A percentile compares a stretch with the other conserved stretches of the same genome.
These are phyloP conservation scores for Henningerozyma blattae DNA, from an alignment of 805 yeast species.

Conservation along the genomic window DNA sequence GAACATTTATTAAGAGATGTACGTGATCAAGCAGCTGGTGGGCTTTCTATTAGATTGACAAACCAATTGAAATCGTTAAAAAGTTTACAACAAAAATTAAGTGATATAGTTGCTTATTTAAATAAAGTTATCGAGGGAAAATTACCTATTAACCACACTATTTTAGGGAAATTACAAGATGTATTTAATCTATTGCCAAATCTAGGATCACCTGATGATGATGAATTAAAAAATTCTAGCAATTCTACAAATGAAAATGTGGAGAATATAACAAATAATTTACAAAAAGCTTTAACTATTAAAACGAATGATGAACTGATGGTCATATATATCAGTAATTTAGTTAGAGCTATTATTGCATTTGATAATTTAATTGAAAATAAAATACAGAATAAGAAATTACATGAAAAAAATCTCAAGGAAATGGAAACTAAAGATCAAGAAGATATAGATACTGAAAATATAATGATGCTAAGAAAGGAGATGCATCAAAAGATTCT, in stretches of 20 bases:
- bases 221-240: slow-evolving; percentile 15
- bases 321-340: slow-evolving; percentile 80
- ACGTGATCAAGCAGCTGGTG: slow-evolving; percentile 94
- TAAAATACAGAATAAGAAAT: slow-evolving; percentile 69
- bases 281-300: slow-evolving; percentile 72
- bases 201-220: slow-evolving; percentile 32
- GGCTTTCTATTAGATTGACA: slow-evolving; percentile 74
- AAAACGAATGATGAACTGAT: slow-evolving; percentile 94
- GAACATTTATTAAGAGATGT: slow-evolving; percentile 91
- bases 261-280: slow-evolving; percentile 32
- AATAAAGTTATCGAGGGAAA: slow-evolving; percentile 57
- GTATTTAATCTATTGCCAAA: slow-evolving; percentile 90
- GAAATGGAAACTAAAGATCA: slow-evolving; percentile 28
- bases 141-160: slow-evolving; percentile 81
- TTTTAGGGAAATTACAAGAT: slow-evolving; percentile 86
- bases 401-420: slow-evolving; percentile 24
- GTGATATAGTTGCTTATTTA: slow-evolving; percentile 68
- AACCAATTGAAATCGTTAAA: slow-evolving; percentile 79
- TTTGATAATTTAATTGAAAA: slow-evolving; percentile 95
- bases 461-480: slow-evolving; percentile 23
- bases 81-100: slow-evolving; percentile 70
- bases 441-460: no score
- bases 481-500: slow-evolving; percentile 22
- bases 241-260: slow-evolving; percentile 15
- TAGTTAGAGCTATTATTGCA: slow-evolving; percentile 89